Conservation (phyloP, 805 yeast genomes). For the Danielozyma ontarioensis region DNA sequence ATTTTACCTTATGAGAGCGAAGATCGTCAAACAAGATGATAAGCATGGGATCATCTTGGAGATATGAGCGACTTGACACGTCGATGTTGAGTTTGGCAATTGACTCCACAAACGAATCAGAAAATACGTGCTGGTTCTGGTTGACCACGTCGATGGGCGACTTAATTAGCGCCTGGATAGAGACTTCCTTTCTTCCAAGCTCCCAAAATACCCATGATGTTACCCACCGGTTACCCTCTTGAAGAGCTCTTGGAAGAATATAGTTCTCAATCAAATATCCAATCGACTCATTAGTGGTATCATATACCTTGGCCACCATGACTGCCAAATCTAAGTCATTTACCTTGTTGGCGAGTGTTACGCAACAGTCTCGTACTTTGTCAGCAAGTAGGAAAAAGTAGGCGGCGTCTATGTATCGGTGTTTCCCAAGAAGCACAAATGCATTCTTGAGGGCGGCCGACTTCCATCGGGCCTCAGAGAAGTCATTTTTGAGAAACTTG, state of each 20-base stretch:
- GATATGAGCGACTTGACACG: conserved; percentile 27
- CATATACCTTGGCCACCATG: conserved; percentile 74
- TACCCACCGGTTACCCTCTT: conserved; percentile 72
- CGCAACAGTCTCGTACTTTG: conserved; percentile 69
- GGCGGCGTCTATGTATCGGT: conserved; percentile 82
- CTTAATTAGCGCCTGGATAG: conserved; percentile 63
- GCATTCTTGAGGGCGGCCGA: conserved; percentile 92
- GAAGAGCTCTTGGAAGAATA: conserved; percentile 53
- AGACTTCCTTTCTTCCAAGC: conserved; percentile 28
- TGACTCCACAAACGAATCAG: conserved; percentile 13
- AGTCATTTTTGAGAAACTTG: conserved; percentile 72
- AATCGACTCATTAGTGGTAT: conserved; percentile 30
- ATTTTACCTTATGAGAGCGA: conserved; percentile 46
- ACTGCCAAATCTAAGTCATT: conserved; percentile 71
- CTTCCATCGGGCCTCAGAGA: conserved; percentile 70
- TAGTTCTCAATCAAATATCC: conserved; percentile 42
- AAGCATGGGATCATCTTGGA: conserved; percentile 77
- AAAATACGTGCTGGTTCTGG: conserved; percentile 15
- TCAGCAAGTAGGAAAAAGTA: conserved; percentile 79
- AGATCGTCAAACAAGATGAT: conserved; percentile 59
- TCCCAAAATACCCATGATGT: conserved; percentile 80
- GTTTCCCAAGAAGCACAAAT: conserved; percentile 82
- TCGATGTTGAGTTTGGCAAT: conserved; percentile 8
- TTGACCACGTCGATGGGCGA: conserved; percentile 38
- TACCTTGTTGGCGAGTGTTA: conserved; percentile 63